Evolutionary conservation across 331 rosid species (phyloP).

Genomic region (Phaseolus coccineus): DNA sequence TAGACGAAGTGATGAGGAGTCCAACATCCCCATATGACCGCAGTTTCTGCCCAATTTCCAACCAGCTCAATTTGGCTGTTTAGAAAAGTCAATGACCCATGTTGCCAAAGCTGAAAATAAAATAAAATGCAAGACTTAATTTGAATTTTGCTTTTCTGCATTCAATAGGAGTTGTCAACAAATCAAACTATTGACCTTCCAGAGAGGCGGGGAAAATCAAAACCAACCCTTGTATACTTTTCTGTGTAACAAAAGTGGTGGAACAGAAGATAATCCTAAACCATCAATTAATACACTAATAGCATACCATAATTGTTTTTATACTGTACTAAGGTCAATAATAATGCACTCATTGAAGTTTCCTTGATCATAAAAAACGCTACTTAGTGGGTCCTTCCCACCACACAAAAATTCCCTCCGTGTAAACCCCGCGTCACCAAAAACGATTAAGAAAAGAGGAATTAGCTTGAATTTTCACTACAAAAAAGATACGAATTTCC

Average conservation of each 20-base stretch:
- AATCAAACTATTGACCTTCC: conserved; percentile 53
- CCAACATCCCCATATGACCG: conserved; percentile 33
- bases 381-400: conserved; percentile 48
- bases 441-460: background rate
- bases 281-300: no score
- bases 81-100: conserved; percentile 49
- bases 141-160: conserved; percentile 38
- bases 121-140: background rate
- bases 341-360: conserved; percentile 41
- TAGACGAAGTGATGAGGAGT: conserved; percentile 15
- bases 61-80: conserved; percentile 40
- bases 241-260: background rate
- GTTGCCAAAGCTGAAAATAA: conserved; percentile 42
- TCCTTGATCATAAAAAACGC: conserved; percentile 1
- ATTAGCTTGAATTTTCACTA: background rate
- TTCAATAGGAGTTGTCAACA: conserved; percentile 14
- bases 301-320: no score
- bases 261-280: no score
- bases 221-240: conserved; percentile 23
- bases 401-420: conserved; percentile 20
- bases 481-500: background rate
- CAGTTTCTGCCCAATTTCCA: conserved; percentile 23
- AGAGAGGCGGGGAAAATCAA: conserved; percentile 52
- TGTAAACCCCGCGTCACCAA: conserved; percentile 10
- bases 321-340: background rate